Percentiles rank a stretch among this genome's conserved stretches.
Conservation (phyloP, 352 stramenopile genomes). For the Pythium aristosporum region DNA sequence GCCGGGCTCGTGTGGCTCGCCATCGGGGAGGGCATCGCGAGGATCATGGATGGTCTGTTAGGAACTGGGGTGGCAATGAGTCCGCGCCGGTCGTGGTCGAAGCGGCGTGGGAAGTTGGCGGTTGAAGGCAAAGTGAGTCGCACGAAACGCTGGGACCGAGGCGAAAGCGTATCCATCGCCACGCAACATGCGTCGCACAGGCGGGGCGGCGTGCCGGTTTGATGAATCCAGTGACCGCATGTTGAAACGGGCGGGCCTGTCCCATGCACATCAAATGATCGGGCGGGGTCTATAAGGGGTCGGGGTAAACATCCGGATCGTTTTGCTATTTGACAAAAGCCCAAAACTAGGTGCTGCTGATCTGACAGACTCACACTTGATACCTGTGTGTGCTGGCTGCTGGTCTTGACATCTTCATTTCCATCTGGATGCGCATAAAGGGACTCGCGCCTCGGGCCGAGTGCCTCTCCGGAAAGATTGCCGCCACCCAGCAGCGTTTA, state of each 20-base stretch:
- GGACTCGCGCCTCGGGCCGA: background rate
- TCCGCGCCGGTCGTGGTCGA: constrained; percentile 7
- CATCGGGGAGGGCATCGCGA: constrained; percentile 16
- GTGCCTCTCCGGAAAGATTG: constrained; percentile 5
- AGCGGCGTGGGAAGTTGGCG: background rate
- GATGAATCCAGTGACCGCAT: constrained; percentile 23
- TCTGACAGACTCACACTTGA: constrained; percentile 29
- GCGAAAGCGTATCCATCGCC: constrained; percentile 21
- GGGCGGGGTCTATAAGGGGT: background rate
- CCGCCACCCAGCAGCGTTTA: no score
- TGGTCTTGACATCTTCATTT: constrained; percentile 24
- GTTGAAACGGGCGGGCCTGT: constrained; percentile 16
- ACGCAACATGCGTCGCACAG: constrained; percentile 15
- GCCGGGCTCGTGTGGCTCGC: background rate
- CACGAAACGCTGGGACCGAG: no score
- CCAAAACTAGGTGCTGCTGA: constrained; percentile 17
- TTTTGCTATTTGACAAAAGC: constrained; percentile 8
- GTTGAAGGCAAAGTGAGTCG: constrained; percentile 19
- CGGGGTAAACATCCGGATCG: constrained; percentile 20
- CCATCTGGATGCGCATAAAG: constrained; percentile 15
- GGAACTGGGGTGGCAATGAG: background rate
- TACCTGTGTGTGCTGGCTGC: constrained; percentile 11
- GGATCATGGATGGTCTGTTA: constrained; percentile 15
- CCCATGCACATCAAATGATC: constrained; percentile 2
- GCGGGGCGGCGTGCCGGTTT: background rate